Evolutionary conservation across 2,329 filamentous ascomycete species (phyloP).

Genomic region (Bipolaris bicolor): DNA sequence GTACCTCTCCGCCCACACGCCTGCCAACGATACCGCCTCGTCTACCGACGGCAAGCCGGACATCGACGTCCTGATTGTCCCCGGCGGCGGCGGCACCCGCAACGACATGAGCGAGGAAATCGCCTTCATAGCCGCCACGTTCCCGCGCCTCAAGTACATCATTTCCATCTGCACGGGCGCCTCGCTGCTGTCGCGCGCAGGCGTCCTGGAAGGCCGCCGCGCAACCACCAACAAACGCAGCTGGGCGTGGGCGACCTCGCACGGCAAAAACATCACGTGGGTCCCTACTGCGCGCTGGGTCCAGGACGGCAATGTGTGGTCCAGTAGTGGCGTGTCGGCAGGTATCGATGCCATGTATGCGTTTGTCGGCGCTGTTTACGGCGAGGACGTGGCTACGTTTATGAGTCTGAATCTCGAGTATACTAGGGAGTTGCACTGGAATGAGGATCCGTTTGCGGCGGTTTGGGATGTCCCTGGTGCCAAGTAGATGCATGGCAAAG

Average conservation of each 20-base stretch:
- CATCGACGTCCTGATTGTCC: constrained; percentile 69
- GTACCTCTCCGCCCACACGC: not conserved
- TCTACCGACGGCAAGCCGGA: constrained; percentile 22
- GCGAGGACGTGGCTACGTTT: constrained; percentile 56
- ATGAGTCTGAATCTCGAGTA: constrained; percentile 63
- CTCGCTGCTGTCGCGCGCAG: constrained; percentile 62
- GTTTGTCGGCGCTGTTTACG: constrained; percentile 61
- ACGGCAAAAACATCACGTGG: constrained; percentile 58
- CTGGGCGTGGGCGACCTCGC: constrained; percentile 57
- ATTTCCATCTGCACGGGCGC: constrained; percentile 72
- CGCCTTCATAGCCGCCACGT: constrained; percentile 56
- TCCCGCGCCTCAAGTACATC: constrained; percentile 58
- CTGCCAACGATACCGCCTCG: not conserved
- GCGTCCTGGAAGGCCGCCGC: constrained; percentile 63
- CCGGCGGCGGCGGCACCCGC: constrained; percentile 63
- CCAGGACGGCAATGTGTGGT: constrained; percentile 69
- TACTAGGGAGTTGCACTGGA: constrained; percentile 57
- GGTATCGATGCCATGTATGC: constrained; percentile 67
- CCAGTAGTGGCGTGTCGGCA: constrained; percentile 66
- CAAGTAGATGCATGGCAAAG: not conserved
- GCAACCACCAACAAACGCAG: constrained; percentile 71
- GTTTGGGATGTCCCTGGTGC: constrained; percentile 31
- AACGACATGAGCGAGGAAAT: constrained; percentile 47
- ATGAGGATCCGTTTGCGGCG: constrained; percentile 61
- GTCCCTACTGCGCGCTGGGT: constrained; percentile 67